Percentiles rank a stretch among this genome's conserved stretches.
Evolutionary conservation across 1,284 basidiomycete species (phyloP).

Genomic region (Chalciporus piperatoides): DNA sequence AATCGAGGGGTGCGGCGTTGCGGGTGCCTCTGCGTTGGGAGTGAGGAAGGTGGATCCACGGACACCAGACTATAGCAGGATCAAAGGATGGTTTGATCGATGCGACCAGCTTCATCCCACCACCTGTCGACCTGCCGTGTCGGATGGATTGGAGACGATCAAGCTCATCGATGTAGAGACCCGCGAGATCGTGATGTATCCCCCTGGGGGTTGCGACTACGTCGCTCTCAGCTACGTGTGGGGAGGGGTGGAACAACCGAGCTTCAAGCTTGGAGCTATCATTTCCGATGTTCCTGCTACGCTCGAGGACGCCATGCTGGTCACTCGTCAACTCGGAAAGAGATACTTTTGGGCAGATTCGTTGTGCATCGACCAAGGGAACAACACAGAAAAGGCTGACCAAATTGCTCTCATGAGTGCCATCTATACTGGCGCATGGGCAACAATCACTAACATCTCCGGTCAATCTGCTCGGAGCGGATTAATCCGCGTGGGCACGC

Average conservation of each 20-base stretch:
- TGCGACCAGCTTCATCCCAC: constrained; percentile 11
- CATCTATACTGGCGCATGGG: constrained; percentile 18
- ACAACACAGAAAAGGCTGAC: constrained; percentile 6
- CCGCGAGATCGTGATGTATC: constrained; percentile 12
- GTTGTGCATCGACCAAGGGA: constrained; percentile 18
- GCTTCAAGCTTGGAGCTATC: constrained; percentile 8
- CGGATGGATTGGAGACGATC: constrained; percentile 5
- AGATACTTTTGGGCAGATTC: constrained; percentile 21
- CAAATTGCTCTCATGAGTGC: constrained; percentile 20
- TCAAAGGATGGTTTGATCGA: constrained; percentile 10
- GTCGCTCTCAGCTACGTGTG: constrained; percentile 25
- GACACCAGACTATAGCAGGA: constrained; percentile 1
- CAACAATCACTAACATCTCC: constrained; percentile 10
- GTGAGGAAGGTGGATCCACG: constrained; percentile 3
- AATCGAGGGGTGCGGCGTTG: not conserved
- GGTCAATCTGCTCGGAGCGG: constrained; percentile 11
- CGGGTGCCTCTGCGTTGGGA: not conserved
- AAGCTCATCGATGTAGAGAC: constrained; percentile 17
- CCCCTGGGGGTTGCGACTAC: constrained; percentile 6
- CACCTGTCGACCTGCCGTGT: constrained; percentile 7
- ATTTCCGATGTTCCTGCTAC: constrained; percentile 7
- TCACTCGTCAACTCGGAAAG: too few species aligned
- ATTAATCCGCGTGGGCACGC: constrained; percentile 13
- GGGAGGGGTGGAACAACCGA: constrained; percentile 14
- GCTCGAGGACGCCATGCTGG: too few species aligned